Percentiles rank a stretch among this genome's conserved stretches.
These are phyloP conservation scores for Debaryomycetaceae sp. DNA, from an alignment of 1,139 yeast species.

Conservation along the genomic window DNA sequence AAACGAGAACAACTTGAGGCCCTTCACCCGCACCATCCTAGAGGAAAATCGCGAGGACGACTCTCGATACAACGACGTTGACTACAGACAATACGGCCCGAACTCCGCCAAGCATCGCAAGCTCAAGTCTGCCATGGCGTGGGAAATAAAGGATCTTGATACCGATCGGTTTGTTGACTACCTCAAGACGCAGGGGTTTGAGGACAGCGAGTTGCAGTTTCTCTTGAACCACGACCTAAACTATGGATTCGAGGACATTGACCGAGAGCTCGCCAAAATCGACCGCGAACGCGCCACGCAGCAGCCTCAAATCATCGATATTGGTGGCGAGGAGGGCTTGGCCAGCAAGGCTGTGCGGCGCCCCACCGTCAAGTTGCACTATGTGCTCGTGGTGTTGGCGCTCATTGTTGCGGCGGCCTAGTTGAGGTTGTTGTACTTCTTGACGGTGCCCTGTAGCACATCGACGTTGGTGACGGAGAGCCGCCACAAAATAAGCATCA, in stretches of 20 bases:
- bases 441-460: constrained; percentile 25
- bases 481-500: constrained; percentile 77
- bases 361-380: background rate
- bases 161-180: constrained; percentile 4
- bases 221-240: constrained; percentile 24
- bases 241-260: constrained; percentile 36
- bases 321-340: constrained; percentile 28
- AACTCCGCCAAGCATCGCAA: background rate
- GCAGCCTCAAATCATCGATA: constrained; percentile 20
- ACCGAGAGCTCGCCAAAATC: constrained; percentile 30
- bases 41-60: constrained; percentile 4
- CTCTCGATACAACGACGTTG: constrained; percentile 4
- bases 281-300: constrained; percentile 13
- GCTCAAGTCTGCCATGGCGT: too few species aligned
- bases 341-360: background rate
- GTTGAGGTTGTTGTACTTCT: constrained; percentile 2
- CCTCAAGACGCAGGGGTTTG: constrained; percentile 27
- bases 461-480: constrained; percentile 56
- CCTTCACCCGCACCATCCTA: constrained; percentile 6
- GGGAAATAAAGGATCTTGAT: constrained; percentile 1
- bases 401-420: background rate
- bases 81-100: constrained; percentile 8
- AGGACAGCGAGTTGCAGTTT: constrained; percentile 23
- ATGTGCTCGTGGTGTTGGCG: constrained; percentile 1
- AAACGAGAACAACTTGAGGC: constrained; percentile 6